Evolutionary conservation across 257 asterid genomes (phyloP).

Genomic region (Perilla frutescens): DNA sequence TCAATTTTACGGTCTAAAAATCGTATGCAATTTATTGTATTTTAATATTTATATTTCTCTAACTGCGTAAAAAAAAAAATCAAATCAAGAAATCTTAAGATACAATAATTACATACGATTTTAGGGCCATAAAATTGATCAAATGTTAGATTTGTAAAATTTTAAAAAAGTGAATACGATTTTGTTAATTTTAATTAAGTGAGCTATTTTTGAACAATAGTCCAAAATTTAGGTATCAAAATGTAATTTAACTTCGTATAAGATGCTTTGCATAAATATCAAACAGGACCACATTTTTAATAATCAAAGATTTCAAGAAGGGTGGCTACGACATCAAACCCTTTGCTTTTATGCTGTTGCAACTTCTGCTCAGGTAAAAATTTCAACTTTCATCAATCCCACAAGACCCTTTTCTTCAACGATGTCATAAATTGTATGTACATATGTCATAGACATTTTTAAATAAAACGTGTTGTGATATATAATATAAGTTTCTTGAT

Average conservation of each 20-base stretch:
- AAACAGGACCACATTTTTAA: not conserved
- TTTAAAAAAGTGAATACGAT: too few relatives aligned
- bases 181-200: too few relatives aligned
- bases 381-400: constrained; percentile 15
- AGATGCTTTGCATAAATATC: not conserved
- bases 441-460: not conserved
- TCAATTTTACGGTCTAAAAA: too few relatives aligned
- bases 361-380: constrained; percentile 6
- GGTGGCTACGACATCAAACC: constrained; percentile 24
- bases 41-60: too few relatives aligned
- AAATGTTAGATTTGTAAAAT: too few relatives aligned
- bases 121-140: too few relatives aligned
- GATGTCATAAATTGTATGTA: constrained; percentile 13
- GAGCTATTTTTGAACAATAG: too few relatives aligned
- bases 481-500: not conserved
- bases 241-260: not conserved
- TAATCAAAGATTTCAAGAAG: constrained; percentile 21
- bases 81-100: too few relatives aligned
- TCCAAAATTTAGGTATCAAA: too few relatives aligned
- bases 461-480: not conserved
- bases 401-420: constrained; percentile 22
- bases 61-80: too few relatives aligned
- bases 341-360: not conserved
- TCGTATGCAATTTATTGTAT: too few relatives aligned
- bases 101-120: too few relatives aligned